Conservation (phyloP, 257 asterid genomes). For the Salvia miltiorrhiza region DNA sequence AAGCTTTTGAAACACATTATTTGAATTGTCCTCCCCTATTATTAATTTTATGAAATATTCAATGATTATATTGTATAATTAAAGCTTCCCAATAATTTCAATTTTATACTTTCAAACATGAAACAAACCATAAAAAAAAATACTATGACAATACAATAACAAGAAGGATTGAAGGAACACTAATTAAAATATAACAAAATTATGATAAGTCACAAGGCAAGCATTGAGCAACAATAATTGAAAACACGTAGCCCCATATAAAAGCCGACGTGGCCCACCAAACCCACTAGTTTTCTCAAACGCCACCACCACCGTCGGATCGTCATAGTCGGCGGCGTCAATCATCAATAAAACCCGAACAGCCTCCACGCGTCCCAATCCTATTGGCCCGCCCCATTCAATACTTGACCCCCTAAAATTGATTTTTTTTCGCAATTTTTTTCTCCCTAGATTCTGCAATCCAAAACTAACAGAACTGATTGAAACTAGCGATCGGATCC, state of each 20-base stretch:
- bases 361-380: constrained; percentile 27
- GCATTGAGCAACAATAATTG: constrained; percentile 22
- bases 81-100: too few relatives aligned
- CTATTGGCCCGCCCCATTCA: constrained; percentile 17
- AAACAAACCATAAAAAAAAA: too few relatives aligned
- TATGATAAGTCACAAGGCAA: neutral
- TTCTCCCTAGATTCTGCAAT: constrained; percentile 26
- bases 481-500: constrained; percentile 42
- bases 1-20: too few relatives aligned
- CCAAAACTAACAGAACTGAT: constrained; percentile 29
- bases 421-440: neutral
- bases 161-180: too few relatives aligned
- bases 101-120: too few relatives aligned
- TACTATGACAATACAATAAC: too few relatives aligned
- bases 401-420: constrained; percentile 19
- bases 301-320: constrained; percentile 40
- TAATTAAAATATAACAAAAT: too few relatives aligned
- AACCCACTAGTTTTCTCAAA: constrained; percentile 24
- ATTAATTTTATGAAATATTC: too few relatives aligned
- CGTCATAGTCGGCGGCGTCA: constrained; percentile 43
- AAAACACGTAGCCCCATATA: constrained; percentile 8
- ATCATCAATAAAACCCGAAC: constrained; percentile 9
- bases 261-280: constrained; percentile 39
- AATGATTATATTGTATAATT: too few relatives aligned
- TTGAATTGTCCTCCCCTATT: too few relatives aligned